phyloP scores from a whole-genome alignment of 768 basidiomycete genomes.

The Pisolithus orientalis region DNA sequence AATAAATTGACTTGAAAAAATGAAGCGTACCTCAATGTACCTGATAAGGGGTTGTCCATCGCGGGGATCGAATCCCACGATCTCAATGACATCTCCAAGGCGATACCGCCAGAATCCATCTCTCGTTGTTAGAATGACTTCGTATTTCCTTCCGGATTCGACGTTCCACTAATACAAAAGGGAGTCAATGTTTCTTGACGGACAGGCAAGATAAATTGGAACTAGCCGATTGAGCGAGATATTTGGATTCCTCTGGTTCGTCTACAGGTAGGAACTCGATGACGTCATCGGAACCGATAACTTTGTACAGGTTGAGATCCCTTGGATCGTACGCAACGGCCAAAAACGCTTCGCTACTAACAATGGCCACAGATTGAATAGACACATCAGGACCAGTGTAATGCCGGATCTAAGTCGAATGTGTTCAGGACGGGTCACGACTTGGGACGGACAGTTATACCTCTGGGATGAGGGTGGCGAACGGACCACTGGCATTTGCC shows the following conservation, averaged over 20 bases:
- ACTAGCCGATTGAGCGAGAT: slow-evolving; percentile 13
- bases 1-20: neutral
- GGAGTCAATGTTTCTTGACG: neutral
- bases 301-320: slow-evolving; percentile 16
- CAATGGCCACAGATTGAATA: slow-evolving; percentile 13
- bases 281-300: neutral
- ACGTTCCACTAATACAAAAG: slow-evolving; percentile 14
- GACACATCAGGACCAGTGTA: slow-evolving; percentile 16
- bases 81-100: slow-evolving; percentile 7
- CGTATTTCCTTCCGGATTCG: slow-evolving; percentile 8
- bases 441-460: neutral
- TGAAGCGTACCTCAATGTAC: slow-evolving; percentile 17
- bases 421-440: slow-evolving; percentile 5
- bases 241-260: slow-evolving; percentile 15
- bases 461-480: neutral
- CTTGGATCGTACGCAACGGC: slow-evolving; percentile 14
- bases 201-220: neutral
- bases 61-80: slow-evolving; percentile 16
- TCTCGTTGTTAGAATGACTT: slow-evolving; percentile 17
- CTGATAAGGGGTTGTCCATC: slow-evolving; percentile 16
- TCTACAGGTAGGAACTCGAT: slow-evolving; percentile 1
- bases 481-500: slow-evolving; percentile 18
- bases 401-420: slow-evolving; percentile 9
- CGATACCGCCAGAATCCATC: no score
- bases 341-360: slow-evolving; percentile 17